Conservation (phyloP, 1,284 basidiomycete species). For the Cutaneotrichosporon spelunceum region DNA sequence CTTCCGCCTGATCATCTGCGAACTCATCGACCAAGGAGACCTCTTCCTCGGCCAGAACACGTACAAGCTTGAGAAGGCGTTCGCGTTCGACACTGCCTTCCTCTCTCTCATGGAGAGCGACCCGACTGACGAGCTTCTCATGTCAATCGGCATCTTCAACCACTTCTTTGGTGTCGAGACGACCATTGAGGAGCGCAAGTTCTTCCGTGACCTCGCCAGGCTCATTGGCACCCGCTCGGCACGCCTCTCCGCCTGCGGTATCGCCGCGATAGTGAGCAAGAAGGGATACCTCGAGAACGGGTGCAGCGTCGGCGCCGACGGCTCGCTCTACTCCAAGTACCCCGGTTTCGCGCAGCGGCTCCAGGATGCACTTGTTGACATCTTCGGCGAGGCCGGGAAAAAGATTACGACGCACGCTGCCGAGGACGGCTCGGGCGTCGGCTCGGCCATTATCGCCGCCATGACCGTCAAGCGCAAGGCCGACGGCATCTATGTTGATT, state of each 20-base stretch:
- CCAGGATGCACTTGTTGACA: constrained; percentile 81
- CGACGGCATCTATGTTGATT: constrained; percentile 38
- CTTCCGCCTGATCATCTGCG: constrained; percentile 85
- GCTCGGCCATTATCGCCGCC: constrained; percentile 94
- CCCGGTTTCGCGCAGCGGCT: constrained; percentile 85
- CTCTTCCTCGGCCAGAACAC: constrained; percentile 97
- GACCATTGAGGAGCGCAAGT: constrained; percentile 86
- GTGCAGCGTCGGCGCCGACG: constrained; percentile 85
- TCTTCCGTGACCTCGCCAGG: constrained; percentile 87
- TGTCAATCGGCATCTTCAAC: constrained; percentile 92
- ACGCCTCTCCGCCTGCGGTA: constrained; percentile 83
- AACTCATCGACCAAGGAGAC: constrained; percentile 93
- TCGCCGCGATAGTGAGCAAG: constrained; percentile 88
- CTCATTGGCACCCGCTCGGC: constrained; percentile 87
- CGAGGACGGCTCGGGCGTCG: constrained; percentile 92
- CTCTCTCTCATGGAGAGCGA: constrained; percentile 96
- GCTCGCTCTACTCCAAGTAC: constrained; percentile 93
- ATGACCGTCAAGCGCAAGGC: constrained; percentile 62
- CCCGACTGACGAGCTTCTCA: constrained; percentile 94
- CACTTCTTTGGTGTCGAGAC: constrained; percentile 94
- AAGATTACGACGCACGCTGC: constrained; percentile 86
- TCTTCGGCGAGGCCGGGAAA: constrained; percentile 88
- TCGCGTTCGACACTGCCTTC: constrained; percentile 94
- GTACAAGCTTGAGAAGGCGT: constrained; percentile 91
- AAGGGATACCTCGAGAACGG: constrained; percentile 78